Percentiles rank a stretch among this genome's conserved stretches.
Evolutionary conservation across 2,329 filamentous ascomycete genomes (phyloP).

Genomic region (Hymenoscyphus salicellus): DNA sequence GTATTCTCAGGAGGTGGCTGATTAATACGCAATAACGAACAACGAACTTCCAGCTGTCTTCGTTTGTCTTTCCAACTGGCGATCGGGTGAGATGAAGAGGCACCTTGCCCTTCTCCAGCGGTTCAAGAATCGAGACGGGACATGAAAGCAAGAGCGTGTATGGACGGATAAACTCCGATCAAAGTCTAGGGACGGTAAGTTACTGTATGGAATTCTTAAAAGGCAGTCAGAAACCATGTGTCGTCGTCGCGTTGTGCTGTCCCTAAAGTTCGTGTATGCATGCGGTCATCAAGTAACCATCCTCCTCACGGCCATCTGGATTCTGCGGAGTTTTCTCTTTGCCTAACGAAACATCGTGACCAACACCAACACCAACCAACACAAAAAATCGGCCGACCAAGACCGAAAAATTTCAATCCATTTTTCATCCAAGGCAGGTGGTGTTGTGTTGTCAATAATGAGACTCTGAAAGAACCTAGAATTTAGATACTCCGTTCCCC

Average conservation of each 20-base stretch:
- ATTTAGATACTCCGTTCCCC: neutral
- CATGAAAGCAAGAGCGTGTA: neutral
- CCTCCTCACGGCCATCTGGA: neutral
- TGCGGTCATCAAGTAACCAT: conserved; percentile 3
- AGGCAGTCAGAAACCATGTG: neutral
- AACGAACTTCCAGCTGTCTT: neutral
- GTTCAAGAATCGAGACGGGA: neutral
- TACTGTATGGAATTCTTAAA: neutral
- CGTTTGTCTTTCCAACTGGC: neutral
- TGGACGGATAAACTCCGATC: neutral
- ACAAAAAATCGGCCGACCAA: neutral
- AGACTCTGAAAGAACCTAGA: neutral
- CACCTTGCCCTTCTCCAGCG: neutral
- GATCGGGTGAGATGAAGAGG: neutral
- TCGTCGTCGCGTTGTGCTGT: neutral
- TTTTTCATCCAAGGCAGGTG: neutral
- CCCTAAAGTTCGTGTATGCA: conserved; percentile 5
- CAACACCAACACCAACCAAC: neutral
- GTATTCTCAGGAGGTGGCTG: neutral
- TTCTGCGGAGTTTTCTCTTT: neutral
- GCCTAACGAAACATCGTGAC: neutral
- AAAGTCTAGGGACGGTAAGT: neutral
- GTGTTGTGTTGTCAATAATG: neutral
- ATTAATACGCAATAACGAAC: neutral
- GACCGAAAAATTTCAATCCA: neutral